Conservation (phyloP, 1,139 yeast genomes). For the Nakaseomyces nivariensis region DNA sequence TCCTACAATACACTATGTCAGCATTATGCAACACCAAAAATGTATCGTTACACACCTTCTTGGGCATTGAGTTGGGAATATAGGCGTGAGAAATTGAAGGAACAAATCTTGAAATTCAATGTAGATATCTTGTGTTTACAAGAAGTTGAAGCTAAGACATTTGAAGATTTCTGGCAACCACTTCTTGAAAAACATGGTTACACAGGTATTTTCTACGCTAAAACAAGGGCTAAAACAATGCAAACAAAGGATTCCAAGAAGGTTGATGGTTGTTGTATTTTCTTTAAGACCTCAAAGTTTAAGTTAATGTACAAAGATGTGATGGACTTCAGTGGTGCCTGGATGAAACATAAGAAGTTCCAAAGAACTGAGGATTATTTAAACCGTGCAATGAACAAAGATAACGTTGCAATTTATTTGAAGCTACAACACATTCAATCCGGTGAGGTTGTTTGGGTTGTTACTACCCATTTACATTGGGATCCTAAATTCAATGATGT, state of each 20-base stretch:
- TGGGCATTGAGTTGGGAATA: conserved; percentile 98
- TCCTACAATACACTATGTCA: conserved; percentile 91
- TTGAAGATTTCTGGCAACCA: conserved; percentile 80
- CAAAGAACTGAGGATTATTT: conserved; percentile 90
- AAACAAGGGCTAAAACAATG: conserved; percentile 92
- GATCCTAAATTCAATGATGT: conserved; percentile 96
- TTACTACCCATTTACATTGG: conserved; percentile 96
- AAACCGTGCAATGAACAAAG: conserved; percentile 93
- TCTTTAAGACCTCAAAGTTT: conserved; percentile 63
- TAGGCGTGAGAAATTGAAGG: conserved; percentile 63
- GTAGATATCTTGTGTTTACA: conserved; percentile 85
- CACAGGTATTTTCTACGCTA: conserved; percentile 71
- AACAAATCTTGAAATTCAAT: conserved; percentile 55
- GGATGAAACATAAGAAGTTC: conserved; percentile 79
- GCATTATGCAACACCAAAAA: conserved; percentile 83
- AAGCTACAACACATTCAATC: conserved; percentile 64
- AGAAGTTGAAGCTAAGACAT: conserved; percentile 86
- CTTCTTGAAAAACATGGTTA: conserved; percentile 65
- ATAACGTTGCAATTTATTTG: conserved; percentile 79
- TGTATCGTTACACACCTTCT: conserved; percentile 91
- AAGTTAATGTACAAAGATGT: conserved; percentile 59
- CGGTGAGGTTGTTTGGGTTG: conserved; percentile 64
- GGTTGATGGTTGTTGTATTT: conserved; percentile 96
- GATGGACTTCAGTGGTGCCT: conserved; percentile 80
- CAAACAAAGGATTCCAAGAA: conserved; percentile 69